Percentiles rank a stretch among this genome's conserved stretches.
These are phyloP conservation scores for Curvularia eragrostidis DNA, from an alignment of 2,329 filamentous ascomycete species.

Conservation along the genomic window DNA sequence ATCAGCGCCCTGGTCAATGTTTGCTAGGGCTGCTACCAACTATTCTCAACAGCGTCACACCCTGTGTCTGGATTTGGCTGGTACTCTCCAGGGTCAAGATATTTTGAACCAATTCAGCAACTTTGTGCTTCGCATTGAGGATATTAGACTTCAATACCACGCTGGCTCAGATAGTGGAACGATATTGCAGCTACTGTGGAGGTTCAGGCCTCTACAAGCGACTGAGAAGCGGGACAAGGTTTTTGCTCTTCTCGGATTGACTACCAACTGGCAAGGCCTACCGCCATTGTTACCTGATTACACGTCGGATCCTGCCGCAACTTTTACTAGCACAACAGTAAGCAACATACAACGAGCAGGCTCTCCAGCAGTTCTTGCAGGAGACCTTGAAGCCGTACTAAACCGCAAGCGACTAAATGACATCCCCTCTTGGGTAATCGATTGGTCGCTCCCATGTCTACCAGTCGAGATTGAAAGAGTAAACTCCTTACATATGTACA, in stretches of 20 bases:
- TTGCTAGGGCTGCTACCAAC: conserved; percentile 24
- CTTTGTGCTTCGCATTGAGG: conserved; percentile 25
- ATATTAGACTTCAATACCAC: conserved; percentile 15
- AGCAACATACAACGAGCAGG: conserved; percentile 16
- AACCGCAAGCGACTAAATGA: conserved; percentile 20
- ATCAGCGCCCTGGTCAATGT: conserved; percentile 32
- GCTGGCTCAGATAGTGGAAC: conserved; percentile 9
- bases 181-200: conserved; percentile 25
- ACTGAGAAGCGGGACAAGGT: conserved; percentile 32
- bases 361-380: conserved; percentile 22
- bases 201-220: conserved; percentile 26
- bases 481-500: conserved; percentile 21
- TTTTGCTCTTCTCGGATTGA: conserved; percentile 26
- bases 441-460: conserved; percentile 30
- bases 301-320: conserved; percentile 3
- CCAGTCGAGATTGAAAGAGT: conserved; percentile 24
- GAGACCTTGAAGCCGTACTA: conserved; percentile 24
- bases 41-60: conserved; percentile 22
- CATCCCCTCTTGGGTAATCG: conserved; percentile 32
- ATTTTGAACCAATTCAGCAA: conserved; percentile 23
- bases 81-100: conserved; percentile 15
- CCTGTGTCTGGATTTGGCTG: conserved; percentile 14
- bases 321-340: conserved; percentile 14
- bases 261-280: conserved; percentile 21
- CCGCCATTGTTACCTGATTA: conserved; percentile 23